These are phyloP conservation scores for Mucor piriformis DNA, from an alignment of 371 early-diverging fungal genomes.

Conservation along the genomic window DNA sequence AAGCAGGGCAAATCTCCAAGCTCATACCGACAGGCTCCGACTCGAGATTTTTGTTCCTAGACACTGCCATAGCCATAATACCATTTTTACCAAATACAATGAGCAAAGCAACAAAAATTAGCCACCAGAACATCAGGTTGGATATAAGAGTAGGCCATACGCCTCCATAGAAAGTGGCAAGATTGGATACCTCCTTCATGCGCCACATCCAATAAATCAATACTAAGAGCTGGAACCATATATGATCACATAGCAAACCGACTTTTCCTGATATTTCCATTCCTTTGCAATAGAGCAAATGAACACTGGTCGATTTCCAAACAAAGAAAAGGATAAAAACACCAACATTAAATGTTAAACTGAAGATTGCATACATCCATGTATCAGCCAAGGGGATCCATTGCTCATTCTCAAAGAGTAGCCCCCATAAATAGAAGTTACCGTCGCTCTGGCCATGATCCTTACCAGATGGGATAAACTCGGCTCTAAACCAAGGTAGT, in stretches of 20 bases:
- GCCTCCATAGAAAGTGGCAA: conserved; percentile 50
- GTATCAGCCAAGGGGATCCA: conserved; percentile 86
- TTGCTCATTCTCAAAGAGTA: conserved; percentile 45
- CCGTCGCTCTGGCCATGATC: conserved; percentile 47
- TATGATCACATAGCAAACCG: conserved; percentile 26
- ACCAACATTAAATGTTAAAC: conserved; percentile 47
- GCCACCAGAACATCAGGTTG: conserved; percentile 15
- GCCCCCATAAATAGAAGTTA: conserved; percentile 65
- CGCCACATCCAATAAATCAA: conserved; percentile 45
- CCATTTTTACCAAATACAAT: conserved; percentile 2
- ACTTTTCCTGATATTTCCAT: not conserved
- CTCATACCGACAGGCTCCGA: not conserved
- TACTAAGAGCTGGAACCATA: conserved; percentile 37
- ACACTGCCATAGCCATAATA: not conserved
- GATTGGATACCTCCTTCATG: conserved; percentile 27
- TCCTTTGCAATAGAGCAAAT: conserved; percentile 10
- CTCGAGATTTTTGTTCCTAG: not conserved
- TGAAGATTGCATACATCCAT: conserved; percentile 64
- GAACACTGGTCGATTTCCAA: conserved; percentile 33
- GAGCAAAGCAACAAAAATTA: not conserved
- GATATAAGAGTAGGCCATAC: conserved; percentile 32
- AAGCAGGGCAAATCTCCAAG: conserved; percentile 6
- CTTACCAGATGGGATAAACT: conserved; percentile 56
- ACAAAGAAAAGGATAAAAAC: conserved; percentile 48
- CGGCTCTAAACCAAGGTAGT: conserved; percentile 57